phyloP scores from a whole-genome alignment of 495 filamentous ascomycete genomes.

The Astrothelium macrocarpum region DNA sequence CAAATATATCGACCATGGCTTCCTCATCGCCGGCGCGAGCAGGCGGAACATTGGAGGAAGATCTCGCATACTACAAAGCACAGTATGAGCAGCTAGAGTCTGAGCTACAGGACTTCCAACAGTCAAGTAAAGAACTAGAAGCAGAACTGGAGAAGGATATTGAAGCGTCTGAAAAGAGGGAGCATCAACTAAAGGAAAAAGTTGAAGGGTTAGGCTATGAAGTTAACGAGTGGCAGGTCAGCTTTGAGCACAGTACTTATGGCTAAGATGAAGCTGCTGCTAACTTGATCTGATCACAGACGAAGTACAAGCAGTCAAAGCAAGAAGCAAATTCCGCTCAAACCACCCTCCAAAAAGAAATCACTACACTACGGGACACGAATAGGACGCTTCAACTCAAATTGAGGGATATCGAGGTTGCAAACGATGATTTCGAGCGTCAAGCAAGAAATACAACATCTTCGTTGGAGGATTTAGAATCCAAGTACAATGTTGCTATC shows the following conservation, averaged over 20 bases:
- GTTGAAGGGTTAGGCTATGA: constrained; percentile 75
- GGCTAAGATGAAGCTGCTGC: not conserved
- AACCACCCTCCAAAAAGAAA: constrained; percentile 85
- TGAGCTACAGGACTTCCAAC: constrained; percentile 89
- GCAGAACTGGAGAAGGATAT: constrained; percentile 93
- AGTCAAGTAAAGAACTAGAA: constrained; percentile 87
- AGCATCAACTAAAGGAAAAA: constrained; percentile 75
- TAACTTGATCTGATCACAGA: constrained; percentile 39
- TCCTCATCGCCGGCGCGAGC: constrained; percentile 29
- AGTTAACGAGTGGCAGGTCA: constrained; percentile 96
- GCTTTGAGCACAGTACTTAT: constrained; percentile 15
- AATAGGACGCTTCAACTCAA: constrained; percentile 72
- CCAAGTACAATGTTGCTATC: constrained; percentile 89
- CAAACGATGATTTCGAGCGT: constrained; percentile 95
- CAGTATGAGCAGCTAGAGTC: constrained; percentile 90
- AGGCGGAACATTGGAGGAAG: constrained; percentile 45
- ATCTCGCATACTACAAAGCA: constrained; percentile 83
- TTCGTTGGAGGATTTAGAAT: constrained; percentile 92
- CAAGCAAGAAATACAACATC: constrained; percentile 89
- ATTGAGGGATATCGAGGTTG: constrained; percentile 89
- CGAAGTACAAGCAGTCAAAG: constrained; percentile 94
- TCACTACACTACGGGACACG: constrained; percentile 76
- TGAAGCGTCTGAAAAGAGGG: constrained; percentile 87
- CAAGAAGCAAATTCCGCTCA: constrained; percentile 73
- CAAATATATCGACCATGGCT: constrained; percentile 6